phyloP scores from a whole-genome alignment of 2,329 filamentous ascomycete species.

The Leptosphaerulina australis region DNA sequence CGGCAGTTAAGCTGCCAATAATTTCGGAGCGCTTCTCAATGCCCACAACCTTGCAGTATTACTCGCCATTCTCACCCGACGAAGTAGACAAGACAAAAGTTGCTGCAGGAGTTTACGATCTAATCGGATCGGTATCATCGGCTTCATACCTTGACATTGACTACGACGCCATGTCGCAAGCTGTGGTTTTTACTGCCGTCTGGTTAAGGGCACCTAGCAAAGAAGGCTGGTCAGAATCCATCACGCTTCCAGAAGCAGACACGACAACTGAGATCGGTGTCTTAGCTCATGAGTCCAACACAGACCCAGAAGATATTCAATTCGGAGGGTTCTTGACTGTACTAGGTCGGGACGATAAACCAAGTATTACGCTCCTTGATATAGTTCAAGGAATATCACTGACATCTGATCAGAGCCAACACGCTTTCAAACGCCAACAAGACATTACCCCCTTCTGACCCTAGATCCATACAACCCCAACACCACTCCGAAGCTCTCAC shows the following conservation, averaged over 20 bases:
- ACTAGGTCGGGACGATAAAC: constrained; percentile 73
- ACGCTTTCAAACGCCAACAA: constrained; percentile 84
- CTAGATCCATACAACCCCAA: constrained; percentile 30
- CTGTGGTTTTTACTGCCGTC: constrained; percentile 67
- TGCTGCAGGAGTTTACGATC: not conserved
- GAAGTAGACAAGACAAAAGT: constrained; percentile 1
- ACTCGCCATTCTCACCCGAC: constrained; percentile 52
- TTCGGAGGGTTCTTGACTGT: constrained; percentile 80
- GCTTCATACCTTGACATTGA: constrained; percentile 77
- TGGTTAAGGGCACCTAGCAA: constrained; percentile 56
- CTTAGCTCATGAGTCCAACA: constrained; percentile 67
- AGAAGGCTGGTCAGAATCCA: constrained; percentile 56
- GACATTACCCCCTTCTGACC: constrained; percentile 66
- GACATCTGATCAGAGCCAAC: constrained; percentile 63
- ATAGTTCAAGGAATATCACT: not conserved
- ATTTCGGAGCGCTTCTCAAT: constrained; percentile 66
- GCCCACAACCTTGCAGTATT: constrained; percentile 71
- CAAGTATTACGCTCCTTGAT: constrained; percentile 55
- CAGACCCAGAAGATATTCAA: constrained; percentile 74
- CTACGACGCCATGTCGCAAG: constrained; percentile 71
- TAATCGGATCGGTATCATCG: constrained; percentile 29
- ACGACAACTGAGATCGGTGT: constrained; percentile 81
- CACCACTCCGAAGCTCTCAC: constrained; percentile 23
- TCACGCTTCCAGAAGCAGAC: constrained; percentile 39
- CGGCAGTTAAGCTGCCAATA: constrained; percentile 66